A percentile compares a stretch with the other conserved stretches of the same genome.
Evolutionary conservation across 495 filamentous ascomycete species (phyloP).

Genomic region (Daldinia caldariorum): DNA sequence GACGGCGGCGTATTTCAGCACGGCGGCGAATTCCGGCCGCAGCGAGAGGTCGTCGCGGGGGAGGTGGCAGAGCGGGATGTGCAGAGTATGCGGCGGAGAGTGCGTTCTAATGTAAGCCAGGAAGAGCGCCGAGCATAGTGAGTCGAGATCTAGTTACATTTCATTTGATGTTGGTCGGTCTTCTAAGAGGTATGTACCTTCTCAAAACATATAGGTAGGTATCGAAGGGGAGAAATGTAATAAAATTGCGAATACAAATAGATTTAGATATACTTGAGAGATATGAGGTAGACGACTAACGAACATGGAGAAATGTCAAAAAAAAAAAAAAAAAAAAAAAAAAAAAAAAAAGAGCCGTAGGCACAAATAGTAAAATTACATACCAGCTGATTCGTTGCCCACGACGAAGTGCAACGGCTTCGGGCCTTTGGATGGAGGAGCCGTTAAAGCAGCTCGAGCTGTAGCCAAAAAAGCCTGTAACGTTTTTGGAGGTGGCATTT

Average conservation of each 20-base stretch:
- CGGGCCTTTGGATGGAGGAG: slow-evolving; percentile 47
- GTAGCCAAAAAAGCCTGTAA: slow-evolving; percentile 52
- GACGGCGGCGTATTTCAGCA: slow-evolving; percentile 58
- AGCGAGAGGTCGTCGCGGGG: slow-evolving; percentile 73
- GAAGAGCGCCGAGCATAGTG: slow-evolving; percentile 83
- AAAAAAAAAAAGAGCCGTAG: too few species aligned
- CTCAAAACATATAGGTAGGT: neutral
- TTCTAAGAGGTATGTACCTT: neutral
- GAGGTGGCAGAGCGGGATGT: slow-evolving; percentile 85
- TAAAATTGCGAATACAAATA: too few species aligned
- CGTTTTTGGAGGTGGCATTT: slow-evolving; percentile 43
- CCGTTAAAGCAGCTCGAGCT: slow-evolving; percentile 53
- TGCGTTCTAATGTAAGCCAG: slow-evolving; percentile 81
- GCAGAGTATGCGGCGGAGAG: slow-evolving; percentile 60
- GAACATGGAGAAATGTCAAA: too few species aligned
- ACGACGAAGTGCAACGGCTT: slow-evolving; percentile 69
- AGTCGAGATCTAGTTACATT: slow-evolving; percentile 78
- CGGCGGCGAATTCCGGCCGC: slow-evolving; percentile 79
- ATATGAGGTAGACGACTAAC: too few species aligned
- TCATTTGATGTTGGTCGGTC: slow-evolving; percentile 5
- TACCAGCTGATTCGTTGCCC: slow-evolving; percentile 79
- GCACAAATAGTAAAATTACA: slow-evolving; percentile 9
- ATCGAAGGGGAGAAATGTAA: neutral
- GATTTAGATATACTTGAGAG: too few species aligned
- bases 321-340: too few species aligned